Evolutionary conservation across 768 basidiomycete genomes (phyloP).

Genomic region (Fistulinella prunicolor): DNA sequence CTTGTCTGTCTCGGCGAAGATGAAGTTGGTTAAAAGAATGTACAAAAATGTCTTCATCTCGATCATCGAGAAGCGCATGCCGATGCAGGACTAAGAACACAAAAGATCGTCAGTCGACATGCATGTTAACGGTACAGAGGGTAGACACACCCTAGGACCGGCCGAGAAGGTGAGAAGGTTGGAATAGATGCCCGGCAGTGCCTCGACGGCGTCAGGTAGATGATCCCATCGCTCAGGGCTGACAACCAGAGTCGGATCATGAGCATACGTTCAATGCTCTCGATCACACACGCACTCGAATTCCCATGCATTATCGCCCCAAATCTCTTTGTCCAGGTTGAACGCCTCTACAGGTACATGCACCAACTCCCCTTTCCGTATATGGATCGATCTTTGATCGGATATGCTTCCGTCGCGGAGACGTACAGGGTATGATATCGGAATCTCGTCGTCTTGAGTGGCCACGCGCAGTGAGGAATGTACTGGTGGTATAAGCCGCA

Average conservation of each 20-base stretch:
- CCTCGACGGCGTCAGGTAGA: constrained; percentile 63
- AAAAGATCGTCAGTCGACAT: neutral
- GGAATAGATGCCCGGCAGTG: constrained; percentile 68
- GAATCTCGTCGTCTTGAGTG: constrained; percentile 73
- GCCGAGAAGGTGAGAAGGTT: constrained; percentile 76
- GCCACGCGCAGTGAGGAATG: constrained; percentile 81
- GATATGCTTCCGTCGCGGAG: constrained; percentile 44
- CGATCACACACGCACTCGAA: constrained; percentile 56
- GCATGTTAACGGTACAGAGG: neutral
- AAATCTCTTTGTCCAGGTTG: constrained; percentile 72
- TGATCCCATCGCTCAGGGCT: constrained; percentile 84
- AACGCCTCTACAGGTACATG: constrained; percentile 80
- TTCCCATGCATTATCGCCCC: constrained; percentile 80
- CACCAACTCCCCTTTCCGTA: constrained; percentile 70
- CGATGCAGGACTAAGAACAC: constrained; percentile 67
- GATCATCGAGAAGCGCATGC: constrained; percentile 77
- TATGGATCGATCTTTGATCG: constrained; percentile 40
- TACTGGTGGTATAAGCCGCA: constrained; percentile 78
- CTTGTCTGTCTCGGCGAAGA: constrained; percentile 50
- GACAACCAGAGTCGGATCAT: neutral
- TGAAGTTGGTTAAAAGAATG: constrained; percentile 64
- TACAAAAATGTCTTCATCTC: constrained; percentile 80
- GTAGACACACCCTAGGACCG: constrained; percentile 66
- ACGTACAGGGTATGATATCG: constrained; percentile 62
- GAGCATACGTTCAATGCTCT: constrained; percentile 1